Evolutionary conservation across 805 yeast genomes (phyloP), one percentile per base, ranked within the genome.

Genomic region (Teunomyces pallodes): DNA sequence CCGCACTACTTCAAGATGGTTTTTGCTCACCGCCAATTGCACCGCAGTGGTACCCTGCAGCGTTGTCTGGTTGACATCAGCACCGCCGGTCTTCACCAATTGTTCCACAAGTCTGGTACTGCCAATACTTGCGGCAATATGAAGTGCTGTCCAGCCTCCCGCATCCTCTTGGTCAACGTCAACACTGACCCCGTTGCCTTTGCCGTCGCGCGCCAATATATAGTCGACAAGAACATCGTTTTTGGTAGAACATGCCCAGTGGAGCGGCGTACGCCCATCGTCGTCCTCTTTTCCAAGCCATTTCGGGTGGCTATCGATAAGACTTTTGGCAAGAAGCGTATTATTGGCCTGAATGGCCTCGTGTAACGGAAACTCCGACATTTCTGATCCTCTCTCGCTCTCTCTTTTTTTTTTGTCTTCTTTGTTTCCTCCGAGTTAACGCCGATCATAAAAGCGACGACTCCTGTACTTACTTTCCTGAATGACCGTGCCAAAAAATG

Each of bases 141-240:
- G 97, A 30, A 89, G 58, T 0, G 95, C 90, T 0, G 92, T 85
- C 96, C 96, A 91, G 0, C 96, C 96, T 9, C 91, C 75, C 14
- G 78, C 84, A 62, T 91, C 98, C 0, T 55, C 61, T 56, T 75
- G 87, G 60, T 90, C 94, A 9, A 90, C 62, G 53, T 89, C 92
- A 20, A 79, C 66, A 30, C 71, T 70, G 47, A 29, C 9, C 13
- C 36, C 39, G 4, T 20, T 20, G 24, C 24, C 24, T 5, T 20
- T 4, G 5, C 24, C 24, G 24, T 20, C 6, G 24, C 24, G 24
- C 24, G 24, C 48, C 46, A 46, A 62, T 51, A 71, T 32, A 72
- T 75, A 47, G 66, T 69, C 47, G 74, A 81, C 81, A 14, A 85
- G 72, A 26, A 79, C 82, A 5, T 67, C 57, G 48, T 83, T 75